Base-by-base conservation (phyloP, 352 stramenopile species). In the Globisporangium uncinulatum region DNA sequence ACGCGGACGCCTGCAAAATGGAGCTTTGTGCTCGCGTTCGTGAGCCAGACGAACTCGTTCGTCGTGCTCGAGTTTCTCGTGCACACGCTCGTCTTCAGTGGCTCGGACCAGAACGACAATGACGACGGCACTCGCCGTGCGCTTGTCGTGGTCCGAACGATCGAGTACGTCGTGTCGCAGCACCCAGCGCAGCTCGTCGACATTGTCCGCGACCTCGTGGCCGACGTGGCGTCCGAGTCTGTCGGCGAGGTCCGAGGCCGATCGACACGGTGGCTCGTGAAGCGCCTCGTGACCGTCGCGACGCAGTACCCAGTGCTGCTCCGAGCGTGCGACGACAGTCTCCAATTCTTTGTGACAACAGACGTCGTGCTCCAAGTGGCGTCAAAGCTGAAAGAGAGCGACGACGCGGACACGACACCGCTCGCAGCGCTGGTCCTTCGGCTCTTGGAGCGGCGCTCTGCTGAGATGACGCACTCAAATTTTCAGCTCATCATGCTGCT, bases 301-400 rank as follows among this genome's bases (percentile, higher is more conserved):
- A 67, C 57, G 32, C 42, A 67, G 11, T 87, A 70, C 5, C 49
- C 63, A 6, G 42, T 63, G 10, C 54, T 87, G 8, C 59, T 87
- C 6, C 54, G 53, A 8, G 61, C 69, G 0, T 76, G 78, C 42
- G 79, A 87, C 47, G 74, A 84, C 24, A 87, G 65, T 29, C 67
- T 90, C 9, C 76, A 90, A 57, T 88, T 73, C 63, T 66, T 90
- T 9, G 49, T 90, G 14, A 86, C 80, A 15, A 55, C 71, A 6
- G 70, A 88, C 14, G 36, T 86, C 20, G 66, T 87, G 14, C 39
- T 32, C 2, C 50, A 51, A 13, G 51, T 90, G 19, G 57, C 55
- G 5, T 37, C 31, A 1, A 74, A 81, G 32, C 51, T 77, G 17
- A 34, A 41, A 14, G 7, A n/a, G 5, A 3, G 14, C 3, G 31